These are phyloP conservation scores for Solanum hybrid DNA, from an alignment of 305 asterid species.

Conservation along the genomic window DNA sequence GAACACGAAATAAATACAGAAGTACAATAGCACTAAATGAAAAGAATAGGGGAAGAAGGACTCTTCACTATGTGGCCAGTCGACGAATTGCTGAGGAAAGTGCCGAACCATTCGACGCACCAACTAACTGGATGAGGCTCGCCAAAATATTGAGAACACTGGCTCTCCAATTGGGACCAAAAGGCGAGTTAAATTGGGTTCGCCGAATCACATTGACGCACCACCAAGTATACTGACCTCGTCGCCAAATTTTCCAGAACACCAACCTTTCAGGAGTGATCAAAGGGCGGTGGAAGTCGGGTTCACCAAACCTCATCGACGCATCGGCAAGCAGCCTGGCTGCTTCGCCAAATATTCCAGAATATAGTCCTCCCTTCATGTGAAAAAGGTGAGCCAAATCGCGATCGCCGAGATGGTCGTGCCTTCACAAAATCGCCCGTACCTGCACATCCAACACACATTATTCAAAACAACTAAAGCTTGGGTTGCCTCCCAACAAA, in stretches of 20 bases:
- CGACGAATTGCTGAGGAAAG: too few relatives aligned
- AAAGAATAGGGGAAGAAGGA: too few relatives aligned
- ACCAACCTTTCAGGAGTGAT: background rate
- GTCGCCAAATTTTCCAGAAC: background rate
- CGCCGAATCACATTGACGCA: background rate
- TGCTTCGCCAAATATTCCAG: background rate
- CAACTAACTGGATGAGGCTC: too few relatives aligned
- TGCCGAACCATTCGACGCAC: too few relatives aligned
- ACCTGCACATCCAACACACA: background rate
- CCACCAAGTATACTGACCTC: background rate
- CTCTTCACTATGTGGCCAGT: too few relatives aligned
- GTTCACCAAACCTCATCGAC: background rate
- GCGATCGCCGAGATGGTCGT: background rate
- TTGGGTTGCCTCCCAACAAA: background rate
- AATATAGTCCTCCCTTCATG: background rate
- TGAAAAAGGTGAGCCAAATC: background rate
- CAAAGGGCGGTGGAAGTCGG: background rate
- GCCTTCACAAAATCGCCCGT: background rate
- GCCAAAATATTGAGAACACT: too few relatives aligned
- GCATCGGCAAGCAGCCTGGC: background rate
- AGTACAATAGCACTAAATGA: too few relatives aligned
- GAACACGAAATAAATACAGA: too few relatives aligned
- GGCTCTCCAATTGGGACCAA: too few relatives aligned
- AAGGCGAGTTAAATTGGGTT: background rate
- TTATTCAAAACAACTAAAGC: background rate